Conservation (phyloP, 2,329 filamentous ascomycete genomes). For the Sclerotinia nivalis region DNA sequence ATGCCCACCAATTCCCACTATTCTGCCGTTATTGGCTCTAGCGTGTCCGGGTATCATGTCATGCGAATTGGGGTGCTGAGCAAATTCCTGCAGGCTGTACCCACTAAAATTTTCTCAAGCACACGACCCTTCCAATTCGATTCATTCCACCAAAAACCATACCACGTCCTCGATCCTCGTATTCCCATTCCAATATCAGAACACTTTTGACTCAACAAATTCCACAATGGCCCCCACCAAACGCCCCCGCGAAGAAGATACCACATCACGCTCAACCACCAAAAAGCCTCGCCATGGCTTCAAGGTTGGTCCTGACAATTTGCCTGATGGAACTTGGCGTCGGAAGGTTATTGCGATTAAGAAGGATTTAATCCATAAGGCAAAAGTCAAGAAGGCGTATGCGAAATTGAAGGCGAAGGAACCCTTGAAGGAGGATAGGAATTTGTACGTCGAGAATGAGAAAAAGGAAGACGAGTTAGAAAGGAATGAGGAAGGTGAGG, state of each 20-base stretch:
- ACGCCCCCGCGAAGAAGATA: slow-evolving; percentile 52
- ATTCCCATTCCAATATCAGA: neutral
- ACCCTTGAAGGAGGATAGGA: slow-evolving; percentile 16
- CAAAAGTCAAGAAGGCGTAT: slow-evolving; percentile 90
- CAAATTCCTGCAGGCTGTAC: neutral
- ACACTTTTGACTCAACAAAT: neutral
- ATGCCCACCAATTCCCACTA: slow-evolving; percentile 3
- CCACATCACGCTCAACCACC: slow-evolving; percentile 42
- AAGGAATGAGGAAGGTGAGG: neutral
- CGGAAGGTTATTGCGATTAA: slow-evolving; percentile 93
- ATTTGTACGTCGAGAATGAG: slow-evolving; percentile 7
- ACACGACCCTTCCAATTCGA: slow-evolving; percentile 13
- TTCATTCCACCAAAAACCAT: slow-evolving; percentile 8
- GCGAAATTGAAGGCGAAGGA: slow-evolving; percentile 73
- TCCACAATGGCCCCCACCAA: slow-evolving; percentile 57
- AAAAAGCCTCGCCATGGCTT: slow-evolving; percentile 71
- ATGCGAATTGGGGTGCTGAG: neutral
- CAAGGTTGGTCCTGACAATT: slow-evolving; percentile 81
- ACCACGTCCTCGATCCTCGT: neutral
- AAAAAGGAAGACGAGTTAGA: neutral
- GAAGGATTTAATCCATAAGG: slow-evolving; percentile 82
- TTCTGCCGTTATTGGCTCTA: slow-evolving; percentile 13
- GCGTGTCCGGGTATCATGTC: slow-evolving; percentile 6
- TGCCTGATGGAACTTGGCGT: slow-evolving; percentile 85
- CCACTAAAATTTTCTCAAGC: slow-evolving; percentile 25